phyloP scores from a whole-genome alignment of 257 asterid species.

The Henckelia pumila region DNA sequence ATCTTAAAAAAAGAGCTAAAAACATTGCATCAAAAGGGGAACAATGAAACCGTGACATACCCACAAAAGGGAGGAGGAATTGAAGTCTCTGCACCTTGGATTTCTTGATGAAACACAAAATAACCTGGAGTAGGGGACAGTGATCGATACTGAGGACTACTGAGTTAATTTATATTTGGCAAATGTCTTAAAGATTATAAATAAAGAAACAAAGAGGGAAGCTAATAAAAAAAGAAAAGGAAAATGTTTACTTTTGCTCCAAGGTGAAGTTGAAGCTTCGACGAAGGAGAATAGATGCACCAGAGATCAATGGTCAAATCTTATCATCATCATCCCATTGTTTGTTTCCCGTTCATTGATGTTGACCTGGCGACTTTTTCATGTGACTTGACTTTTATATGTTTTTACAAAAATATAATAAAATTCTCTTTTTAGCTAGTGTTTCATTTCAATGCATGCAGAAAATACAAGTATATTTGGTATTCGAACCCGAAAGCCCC shows the following conservation, averaged over 20 bases:
- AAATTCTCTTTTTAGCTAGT: no score
- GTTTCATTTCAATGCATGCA: no score
- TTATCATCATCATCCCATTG: background rate
- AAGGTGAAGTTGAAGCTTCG: constrained; percentile 38
- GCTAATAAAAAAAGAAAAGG: background rate
- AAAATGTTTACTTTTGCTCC: constrained; percentile 29
- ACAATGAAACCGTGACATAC: background rate
- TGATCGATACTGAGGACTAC: constrained; percentile 13
- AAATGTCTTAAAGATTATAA: background rate
- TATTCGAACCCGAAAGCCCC: no score
- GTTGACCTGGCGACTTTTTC: background rate
- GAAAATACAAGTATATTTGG: no score
- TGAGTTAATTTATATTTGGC: background rate
- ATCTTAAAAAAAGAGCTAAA: background rate
- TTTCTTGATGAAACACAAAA: background rate
- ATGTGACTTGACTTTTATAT: no score
- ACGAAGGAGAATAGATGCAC: constrained; percentile 20
- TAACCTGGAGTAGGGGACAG: background rate
- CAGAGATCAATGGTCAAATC: constrained; percentile 21
- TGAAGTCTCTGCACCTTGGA: constrained; percentile 14
- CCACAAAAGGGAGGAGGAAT: background rate
- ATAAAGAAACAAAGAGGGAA: background rate
- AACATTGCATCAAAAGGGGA: background rate
- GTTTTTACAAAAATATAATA: no score
- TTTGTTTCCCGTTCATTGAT: background rate